These are phyloP conservation scores for Tuctoria greenei DNA, from an alignment of 176 grass and related monocot genomes.

Conservation along the genomic window DNA sequence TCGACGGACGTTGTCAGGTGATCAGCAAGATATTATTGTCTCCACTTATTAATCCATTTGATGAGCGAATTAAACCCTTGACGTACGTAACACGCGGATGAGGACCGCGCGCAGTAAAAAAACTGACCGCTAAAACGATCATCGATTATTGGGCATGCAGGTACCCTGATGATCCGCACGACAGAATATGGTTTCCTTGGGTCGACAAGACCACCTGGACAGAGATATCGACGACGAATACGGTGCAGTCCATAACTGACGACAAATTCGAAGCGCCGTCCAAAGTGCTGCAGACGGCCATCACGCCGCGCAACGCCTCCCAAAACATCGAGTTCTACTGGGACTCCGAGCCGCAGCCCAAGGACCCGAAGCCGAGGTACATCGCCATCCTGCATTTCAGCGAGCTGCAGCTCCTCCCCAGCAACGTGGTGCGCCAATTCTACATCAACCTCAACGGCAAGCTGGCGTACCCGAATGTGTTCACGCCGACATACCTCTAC, in stretches of 20 bases:
- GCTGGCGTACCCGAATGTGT: not conserved
- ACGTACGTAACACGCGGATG: no score
- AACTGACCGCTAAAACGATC: not conserved
- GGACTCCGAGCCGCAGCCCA: not conserved
- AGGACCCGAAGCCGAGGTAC: not conserved
- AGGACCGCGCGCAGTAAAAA: no score
- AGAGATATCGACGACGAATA: conserved; percentile 19
- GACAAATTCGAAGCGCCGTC: not conserved
- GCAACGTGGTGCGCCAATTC: conserved; percentile 33
- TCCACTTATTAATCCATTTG: not conserved
- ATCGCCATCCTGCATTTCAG: conserved; percentile 22
- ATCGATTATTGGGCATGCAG: conserved; percentile 37
- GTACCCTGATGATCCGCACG: not conserved
- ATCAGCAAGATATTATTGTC: no score
- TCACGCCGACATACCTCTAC: conserved; percentile 23
- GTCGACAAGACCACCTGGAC: not conserved
- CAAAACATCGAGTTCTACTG: conserved; percentile 1
- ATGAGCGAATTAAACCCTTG: not conserved
- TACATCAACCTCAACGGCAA: conserved; percentile 22
- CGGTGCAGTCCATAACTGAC: not conserved
- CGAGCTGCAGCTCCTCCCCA: conserved; percentile 36
- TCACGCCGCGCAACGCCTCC: not conserved
- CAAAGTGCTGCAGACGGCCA: not conserved
- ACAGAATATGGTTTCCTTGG: not conserved
- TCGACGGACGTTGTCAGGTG: conserved; percentile 7